Evolutionary conservation across 2,329 filamentous ascomycete species (phyloP).

Genomic region (Nemania sp.): DNA sequence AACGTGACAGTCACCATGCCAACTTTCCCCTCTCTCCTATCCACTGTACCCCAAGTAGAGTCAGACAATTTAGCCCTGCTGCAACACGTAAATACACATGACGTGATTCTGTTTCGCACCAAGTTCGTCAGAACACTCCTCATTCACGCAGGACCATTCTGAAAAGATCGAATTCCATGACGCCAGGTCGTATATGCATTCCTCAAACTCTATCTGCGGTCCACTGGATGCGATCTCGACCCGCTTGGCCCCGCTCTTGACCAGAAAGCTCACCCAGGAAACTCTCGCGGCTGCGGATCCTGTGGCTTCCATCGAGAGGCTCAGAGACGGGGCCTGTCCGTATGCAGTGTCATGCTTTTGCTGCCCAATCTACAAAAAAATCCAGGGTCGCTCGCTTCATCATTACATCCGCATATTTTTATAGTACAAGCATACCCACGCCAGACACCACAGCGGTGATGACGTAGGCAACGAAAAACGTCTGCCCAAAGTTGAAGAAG

Average conservation of each 20-base stretch:
- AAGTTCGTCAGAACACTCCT: neutral
- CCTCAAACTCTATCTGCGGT: neutral
- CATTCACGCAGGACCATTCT: neutral
- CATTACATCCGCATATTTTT: conserved; percentile 31
- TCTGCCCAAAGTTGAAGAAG: conserved; percentile 38
- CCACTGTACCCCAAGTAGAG: no score
- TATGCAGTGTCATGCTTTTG: neutral
- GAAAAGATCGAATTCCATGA: neutral
- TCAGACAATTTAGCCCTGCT: no score
- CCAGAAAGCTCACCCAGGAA: neutral
- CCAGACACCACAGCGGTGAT: conserved; percentile 54
- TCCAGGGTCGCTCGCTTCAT: conserved; percentile 2
- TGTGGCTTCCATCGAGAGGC: no score
- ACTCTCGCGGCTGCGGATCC: neutral
- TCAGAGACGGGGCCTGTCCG: no score
- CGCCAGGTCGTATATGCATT: conserved; percentile 10
- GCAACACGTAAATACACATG: no score
- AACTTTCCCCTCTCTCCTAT: no score
- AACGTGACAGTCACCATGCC: no score
- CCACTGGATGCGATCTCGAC: neutral
- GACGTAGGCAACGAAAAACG: conserved; percentile 52
- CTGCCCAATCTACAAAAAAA: conserved; percentile 13
- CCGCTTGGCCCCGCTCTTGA: neutral
- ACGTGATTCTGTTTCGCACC: no score
- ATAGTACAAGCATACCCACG: conserved; percentile 58